Percentiles rank a stretch among this genome's conserved stretches.
These are phyloP conservation scores for Leccinum fallax DNA, from an alignment of 1,284 basidiomycete genomes.

Conservation along the genomic window DNA sequence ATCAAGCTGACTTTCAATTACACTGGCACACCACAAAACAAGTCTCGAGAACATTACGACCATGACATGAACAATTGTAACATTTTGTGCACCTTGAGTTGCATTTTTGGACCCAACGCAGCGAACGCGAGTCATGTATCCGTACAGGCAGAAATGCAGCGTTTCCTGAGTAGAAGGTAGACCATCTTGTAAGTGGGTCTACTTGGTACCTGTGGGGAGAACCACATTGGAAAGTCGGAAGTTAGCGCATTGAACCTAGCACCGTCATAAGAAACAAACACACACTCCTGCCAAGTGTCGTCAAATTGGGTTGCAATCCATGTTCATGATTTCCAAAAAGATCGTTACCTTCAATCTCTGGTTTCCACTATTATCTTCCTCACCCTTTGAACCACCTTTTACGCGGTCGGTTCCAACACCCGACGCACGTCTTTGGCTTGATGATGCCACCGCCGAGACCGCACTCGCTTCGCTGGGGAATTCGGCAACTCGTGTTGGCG, in stretches of 20 bases:
- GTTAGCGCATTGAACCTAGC: background rate
- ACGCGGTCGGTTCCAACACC: constrained; percentile 1
- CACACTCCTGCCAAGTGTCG: constrained; percentile 14
- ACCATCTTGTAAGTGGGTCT: background rate
- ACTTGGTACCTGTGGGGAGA: background rate
- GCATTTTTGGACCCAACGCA: background rate
- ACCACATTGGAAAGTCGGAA: background rate
- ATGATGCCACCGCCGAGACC: background rate
- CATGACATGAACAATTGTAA: background rate
- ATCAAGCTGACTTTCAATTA: background rate
- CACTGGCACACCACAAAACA: background rate
- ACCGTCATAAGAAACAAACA: background rate
- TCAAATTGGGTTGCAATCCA: background rate
- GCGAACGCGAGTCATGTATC: background rate
- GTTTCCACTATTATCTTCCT: background rate
- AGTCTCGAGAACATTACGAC: background rate
- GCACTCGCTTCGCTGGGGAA: constrained; percentile 17
- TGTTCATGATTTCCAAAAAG: background rate
- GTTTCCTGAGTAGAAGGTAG: constrained; percentile 29
- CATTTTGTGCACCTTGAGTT: background rate
- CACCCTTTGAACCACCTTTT: background rate
- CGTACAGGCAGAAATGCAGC: constrained; percentile 4
- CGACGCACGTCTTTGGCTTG: background rate
- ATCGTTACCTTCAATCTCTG: constrained; percentile 9
- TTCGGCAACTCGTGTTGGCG: background rate